Conservation (phyloP, 495 filamentous ascomycete genomes). For the Lindgomyces ingoldianus region DNA sequence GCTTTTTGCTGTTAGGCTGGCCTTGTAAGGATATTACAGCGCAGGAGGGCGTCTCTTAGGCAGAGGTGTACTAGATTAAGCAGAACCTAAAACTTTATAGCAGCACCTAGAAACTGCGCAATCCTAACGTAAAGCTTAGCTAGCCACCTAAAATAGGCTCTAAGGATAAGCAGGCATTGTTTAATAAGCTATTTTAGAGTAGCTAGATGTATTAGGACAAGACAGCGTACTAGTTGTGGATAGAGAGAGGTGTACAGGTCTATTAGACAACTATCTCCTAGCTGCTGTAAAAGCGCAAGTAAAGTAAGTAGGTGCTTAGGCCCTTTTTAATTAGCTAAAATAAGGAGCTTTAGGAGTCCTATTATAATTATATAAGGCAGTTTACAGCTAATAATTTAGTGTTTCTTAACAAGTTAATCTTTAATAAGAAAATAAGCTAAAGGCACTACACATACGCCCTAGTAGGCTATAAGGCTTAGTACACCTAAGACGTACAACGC, state of each 20-base stretch:
- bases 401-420: slow-evolving; percentile 5
- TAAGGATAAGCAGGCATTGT: neutral
- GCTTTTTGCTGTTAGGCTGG: neutral
- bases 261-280: neutral
- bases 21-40: neutral
- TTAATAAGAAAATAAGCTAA: slow-evolving; percentile 13
- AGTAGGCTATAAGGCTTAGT: neutral
- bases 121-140: neutral
- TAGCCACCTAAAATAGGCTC: neutral
- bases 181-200: neutral
- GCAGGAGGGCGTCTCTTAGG: neutral
- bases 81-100: neutral
- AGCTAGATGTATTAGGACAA: slow-evolving; percentile 8
- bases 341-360: neutral
- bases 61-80: neutral
- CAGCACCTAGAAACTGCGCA: neutral
- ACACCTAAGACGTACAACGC: neutral
- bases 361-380: neutral
- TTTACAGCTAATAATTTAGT: neutral
- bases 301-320: neutral
- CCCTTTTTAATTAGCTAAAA: neutral
- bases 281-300: neutral
- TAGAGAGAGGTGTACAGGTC: neutral
- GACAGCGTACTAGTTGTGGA: neutral
- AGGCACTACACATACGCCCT: slow-evolving; percentile 4